These are phyloP conservation scores for Oemleria cerasiformis DNA, from an alignment of 306 rosid genomes.

Conservation along the genomic window DNA sequence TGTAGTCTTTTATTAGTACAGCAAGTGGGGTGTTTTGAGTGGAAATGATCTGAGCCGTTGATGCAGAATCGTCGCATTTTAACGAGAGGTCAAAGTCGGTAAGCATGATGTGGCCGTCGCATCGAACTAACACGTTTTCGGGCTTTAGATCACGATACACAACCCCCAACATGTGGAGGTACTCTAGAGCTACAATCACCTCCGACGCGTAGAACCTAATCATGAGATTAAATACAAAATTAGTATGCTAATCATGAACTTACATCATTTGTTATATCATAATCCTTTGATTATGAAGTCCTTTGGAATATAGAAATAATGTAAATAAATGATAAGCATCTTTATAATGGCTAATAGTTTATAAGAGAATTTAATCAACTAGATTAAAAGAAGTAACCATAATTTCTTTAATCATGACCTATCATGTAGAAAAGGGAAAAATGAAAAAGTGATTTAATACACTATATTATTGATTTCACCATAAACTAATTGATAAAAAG, in stretches of 20 bases:
- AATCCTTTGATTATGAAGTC: neutral
- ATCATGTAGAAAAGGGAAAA: slow-evolving; percentile 5
- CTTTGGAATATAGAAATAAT: neutral
- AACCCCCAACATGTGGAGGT: slow-evolving; percentile 92
- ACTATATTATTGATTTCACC: neutral
- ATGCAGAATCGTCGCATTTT: slow-evolving; percentile 39
- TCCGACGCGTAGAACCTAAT: slow-evolving; percentile 79
- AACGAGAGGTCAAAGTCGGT: slow-evolving; percentile 74
- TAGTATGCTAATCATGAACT: neutral
- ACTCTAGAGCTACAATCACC: slow-evolving; percentile 72
- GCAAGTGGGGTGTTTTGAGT: slow-evolving; percentile 23
- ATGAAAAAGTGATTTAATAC: neutral
- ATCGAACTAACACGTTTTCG: slow-evolving; percentile 71
- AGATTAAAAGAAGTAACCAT: neutral
- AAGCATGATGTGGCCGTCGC: slow-evolving; percentile 82
- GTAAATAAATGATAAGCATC: neutral
- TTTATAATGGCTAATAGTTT: neutral
- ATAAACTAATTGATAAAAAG: neutral
- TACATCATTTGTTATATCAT: neutral
- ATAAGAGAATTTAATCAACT: neutral
- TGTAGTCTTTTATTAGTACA: slow-evolving; percentile 26
- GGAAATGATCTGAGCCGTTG: slow-evolving; percentile 47
- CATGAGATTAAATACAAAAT: slow-evolving; percentile 3
- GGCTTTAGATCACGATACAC: slow-evolving; percentile 88
- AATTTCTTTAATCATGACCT: neutral